Conservation (phyloP, 257 asterid genomes). For the Linaria vulgaris region DNA sequence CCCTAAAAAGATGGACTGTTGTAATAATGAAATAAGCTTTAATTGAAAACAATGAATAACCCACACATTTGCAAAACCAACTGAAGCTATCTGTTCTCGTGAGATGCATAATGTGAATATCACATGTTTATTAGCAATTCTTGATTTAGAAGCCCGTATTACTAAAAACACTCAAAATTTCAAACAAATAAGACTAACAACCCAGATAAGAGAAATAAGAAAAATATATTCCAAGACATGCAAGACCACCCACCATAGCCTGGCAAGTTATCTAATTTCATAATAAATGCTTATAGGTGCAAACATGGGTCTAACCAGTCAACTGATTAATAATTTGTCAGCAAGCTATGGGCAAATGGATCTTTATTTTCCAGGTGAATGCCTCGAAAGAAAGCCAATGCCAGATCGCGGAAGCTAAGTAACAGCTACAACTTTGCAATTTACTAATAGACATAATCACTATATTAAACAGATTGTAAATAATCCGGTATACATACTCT, state of each 20-base stretch:
- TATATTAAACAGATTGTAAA: constrained; percentile 7
- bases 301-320: too few relatives aligned
- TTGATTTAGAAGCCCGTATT: background rate
- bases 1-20: background rate
- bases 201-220: background rate
- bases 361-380: background rate
- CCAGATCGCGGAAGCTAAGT: constrained; percentile 2
- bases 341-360: constrained; percentile 3
- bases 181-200: background rate
- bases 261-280: too few relatives aligned
- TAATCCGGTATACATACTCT: constrained; percentile 46
- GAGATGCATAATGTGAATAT: constrained; percentile 1
- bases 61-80: background rate
- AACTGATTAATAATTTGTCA: too few relatives aligned
- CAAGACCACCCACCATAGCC: too few relatives aligned
- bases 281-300: too few relatives aligned
- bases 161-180: background rate
- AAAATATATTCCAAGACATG: background rate
- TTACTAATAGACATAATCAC: background rate
- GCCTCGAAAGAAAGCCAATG: constrained; percentile 8
- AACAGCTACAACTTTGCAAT: constrained; percentile 10
- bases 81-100: constrained; percentile 9
- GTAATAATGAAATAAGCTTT: constrained; percentile 9
- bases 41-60: background rate
- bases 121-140: background rate